A percentile compares a stretch with the other conserved stretches of the same genome.
These are phyloP conservation scores for Colletotrichum truncatum DNA, from an alignment of 2,329 filamentous ascomycete species.

Conservation along the genomic window DNA sequence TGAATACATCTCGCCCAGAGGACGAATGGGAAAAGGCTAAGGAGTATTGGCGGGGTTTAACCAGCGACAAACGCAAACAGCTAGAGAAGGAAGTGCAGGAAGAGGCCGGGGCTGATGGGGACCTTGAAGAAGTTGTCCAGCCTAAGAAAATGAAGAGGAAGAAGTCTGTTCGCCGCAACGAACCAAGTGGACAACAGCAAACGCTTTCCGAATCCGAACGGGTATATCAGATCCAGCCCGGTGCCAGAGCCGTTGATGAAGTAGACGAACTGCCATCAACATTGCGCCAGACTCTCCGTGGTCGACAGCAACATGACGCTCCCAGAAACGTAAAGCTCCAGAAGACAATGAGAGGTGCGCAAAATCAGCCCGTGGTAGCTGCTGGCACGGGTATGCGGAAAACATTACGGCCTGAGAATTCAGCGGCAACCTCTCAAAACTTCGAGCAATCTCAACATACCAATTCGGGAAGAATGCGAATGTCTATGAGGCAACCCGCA, in stretches of 20 bases:
- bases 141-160: slow-evolving; percentile 41
- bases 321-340: slow-evolving; percentile 46
- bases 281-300: slow-evolving; percentile 15
- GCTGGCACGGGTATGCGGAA: slow-evolving; percentile 37
- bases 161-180: slow-evolving; percentile 39
- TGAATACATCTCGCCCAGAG: neutral
- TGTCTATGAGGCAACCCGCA: slow-evolving; percentile 34
- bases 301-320: slow-evolving; percentile 10
- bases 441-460: neutral
- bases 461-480: slow-evolving; percentile 39
- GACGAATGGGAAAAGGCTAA: slow-evolving; percentile 75
- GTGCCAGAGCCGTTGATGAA: slow-evolving; percentile 34
- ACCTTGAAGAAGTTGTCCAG: slow-evolving; percentile 46
- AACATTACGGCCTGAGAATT: slow-evolving; percentile 25
- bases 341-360: slow-evolving; percentile 55
- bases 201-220: slow-evolving; percentile 34
- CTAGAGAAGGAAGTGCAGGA: slow-evolving; percentile 67
- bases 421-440: neutral
- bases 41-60: slow-evolving; percentile 75
- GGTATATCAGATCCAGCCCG: slow-evolving; percentile 51
- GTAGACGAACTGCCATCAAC: neutral
- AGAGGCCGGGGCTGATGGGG: slow-evolving; percentile 58
- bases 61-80: slow-evolving; percentile 68
- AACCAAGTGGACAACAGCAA: slow-evolving; percentile 29
- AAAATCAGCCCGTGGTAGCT: slow-evolving; percentile 23